Evolutionary conservation across 495 filamentous ascomycete species (phyloP), one percentile per base, ranked within the genome.

Genomic region (Extremus antarcticus): DNA sequence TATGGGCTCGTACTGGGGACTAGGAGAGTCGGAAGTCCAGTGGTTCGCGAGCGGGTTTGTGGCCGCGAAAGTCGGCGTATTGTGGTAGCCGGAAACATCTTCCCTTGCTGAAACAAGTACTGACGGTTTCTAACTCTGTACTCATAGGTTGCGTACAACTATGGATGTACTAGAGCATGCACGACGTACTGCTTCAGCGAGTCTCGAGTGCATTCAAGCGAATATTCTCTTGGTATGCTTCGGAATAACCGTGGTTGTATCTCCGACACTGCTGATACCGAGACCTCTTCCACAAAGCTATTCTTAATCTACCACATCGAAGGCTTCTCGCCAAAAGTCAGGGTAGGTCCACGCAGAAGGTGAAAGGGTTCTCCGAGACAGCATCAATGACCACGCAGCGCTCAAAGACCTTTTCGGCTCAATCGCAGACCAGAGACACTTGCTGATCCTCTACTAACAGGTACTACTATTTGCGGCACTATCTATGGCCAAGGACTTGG

Each of bases 221-320:
- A 39, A 35, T 13, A 53, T 57, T 9, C 16, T 61, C 13, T 35
- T 35, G 29, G 13, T 35, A n/a, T n/a, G n/a, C n/a, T n/a, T n/a
- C n/a, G n/a, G n/a, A n/a, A n/a, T n/a, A n/a, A n/a, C n/a, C n/a
- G n/a, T n/a, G n/a, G 3, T 47, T 13, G 35, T 60, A 24, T 60
- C 57, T 22, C 50, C 40, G 11, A 10, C 9, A 40, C 10, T 40
- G 35, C n/a, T n/a, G 35, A 40, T 9, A 40, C 10, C 35, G 35
- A 40, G 9, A 40, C 35, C 10, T 9, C 35, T 40, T 40, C 35
- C n/a, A 10, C 35, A 40, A n/a, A 40, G 35, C 35, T n/a, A 17
- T 45, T n/a, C 25, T 20, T 53, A 22, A 43, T 57, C 32, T 61
- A 53, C 38, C 58, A 61, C 32, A 52, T 49, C 8, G 58, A 61